phyloP scores from a whole-genome alignment of 2,329 filamentous ascomycete genomes.

The Tolypocladium tundrense region DNA sequence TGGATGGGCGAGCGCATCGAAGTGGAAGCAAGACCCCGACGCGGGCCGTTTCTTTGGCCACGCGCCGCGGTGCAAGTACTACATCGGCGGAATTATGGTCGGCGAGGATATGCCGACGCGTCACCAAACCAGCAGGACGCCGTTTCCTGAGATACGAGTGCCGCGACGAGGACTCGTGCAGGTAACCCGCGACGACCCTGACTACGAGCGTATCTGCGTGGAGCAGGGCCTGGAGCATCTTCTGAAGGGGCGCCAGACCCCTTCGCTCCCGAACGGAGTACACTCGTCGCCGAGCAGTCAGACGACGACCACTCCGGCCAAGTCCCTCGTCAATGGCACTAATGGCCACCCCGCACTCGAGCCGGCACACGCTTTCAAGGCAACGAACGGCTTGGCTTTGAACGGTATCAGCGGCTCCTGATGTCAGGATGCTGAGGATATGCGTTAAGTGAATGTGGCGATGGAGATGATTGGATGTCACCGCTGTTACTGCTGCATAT shows the following conservation, averaged over 20 bases:
- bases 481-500: not conserved
- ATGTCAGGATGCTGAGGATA: not conserved
- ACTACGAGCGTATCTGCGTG: conserved; percentile 43
- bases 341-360: conserved; percentile 10
- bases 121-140: conserved; percentile 38
- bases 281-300: conserved; percentile 35
- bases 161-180: conserved; percentile 44
- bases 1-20: conserved; percentile 32
- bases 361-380: conserved; percentile 7
- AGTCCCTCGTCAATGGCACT: conserved; percentile 20
- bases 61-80: conserved; percentile 48
- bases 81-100: conserved; percentile 43
- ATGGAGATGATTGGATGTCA: not conserved
- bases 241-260: conserved; percentile 32
- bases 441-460: not conserved
- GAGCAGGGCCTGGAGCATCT: conserved; percentile 49
- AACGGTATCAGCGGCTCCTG: conserved; percentile 19
- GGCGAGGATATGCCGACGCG: conserved; percentile 38
- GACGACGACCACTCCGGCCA: conserved; percentile 14
- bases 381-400: conserved; percentile 13
- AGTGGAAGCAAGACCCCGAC: conserved; percentile 51
- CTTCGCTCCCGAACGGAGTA: conserved; percentile 34
- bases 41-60: conserved; percentile 40
- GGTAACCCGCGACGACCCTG: conserved; percentile 45
- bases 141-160: conserved; percentile 44